These are phyloP conservation scores for Suaeda aralocaspica DNA, from an alignment of 148 eudicot species.

Conservation along the genomic window DNA sequence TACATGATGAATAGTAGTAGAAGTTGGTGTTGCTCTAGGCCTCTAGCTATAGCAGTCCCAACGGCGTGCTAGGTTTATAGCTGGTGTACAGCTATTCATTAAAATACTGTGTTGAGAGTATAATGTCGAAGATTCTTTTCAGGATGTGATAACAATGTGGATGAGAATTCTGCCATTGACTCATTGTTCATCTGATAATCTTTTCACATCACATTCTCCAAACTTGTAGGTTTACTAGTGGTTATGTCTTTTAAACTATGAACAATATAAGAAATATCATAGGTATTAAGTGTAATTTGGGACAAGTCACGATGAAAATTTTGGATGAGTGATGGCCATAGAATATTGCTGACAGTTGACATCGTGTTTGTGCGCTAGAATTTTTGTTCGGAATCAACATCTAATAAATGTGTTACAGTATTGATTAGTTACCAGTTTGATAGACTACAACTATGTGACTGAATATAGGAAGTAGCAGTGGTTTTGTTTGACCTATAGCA, in stretches of 20 bases:
- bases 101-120: neutral
- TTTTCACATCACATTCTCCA: neutral
- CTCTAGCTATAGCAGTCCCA: neutral
- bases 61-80: neutral
- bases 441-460: neutral
- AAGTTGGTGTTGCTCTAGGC: neutral
- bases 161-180: too few relatives aligned
- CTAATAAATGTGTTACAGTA: neutral
- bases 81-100: neutral
- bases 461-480: too few relatives aligned
- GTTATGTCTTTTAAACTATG: neutral
- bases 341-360: too few relatives aligned
- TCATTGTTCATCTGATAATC: neutral
- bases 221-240: neutral
- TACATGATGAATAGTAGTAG: neutral
- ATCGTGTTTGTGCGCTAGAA: neutral
- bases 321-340: neutral
- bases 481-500: too few relatives aligned
- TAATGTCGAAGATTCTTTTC: neutral
- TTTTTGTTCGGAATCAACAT: too few relatives aligned
- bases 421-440: constrained; percentile 3
- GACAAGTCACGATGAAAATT: neutral
- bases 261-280: neutral
- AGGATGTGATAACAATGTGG: neutral
- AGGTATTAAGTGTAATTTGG: neutral